Conservation (phyloP, 352 stramenopile genomes). For the Phytophthora fragariae region DNA sequence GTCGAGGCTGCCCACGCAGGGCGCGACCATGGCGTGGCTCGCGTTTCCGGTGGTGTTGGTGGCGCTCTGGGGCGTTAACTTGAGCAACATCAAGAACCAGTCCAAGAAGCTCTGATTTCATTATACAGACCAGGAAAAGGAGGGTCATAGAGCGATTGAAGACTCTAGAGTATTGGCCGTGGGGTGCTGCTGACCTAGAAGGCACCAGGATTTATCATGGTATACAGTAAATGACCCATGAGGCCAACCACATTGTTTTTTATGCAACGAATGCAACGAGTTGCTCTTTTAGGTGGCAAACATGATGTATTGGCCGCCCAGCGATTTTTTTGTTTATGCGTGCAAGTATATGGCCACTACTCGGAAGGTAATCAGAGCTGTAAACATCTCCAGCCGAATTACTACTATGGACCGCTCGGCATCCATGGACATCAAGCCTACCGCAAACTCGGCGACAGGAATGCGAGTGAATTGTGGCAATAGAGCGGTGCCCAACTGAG, state of each 20-base stretch:
- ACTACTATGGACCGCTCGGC: constrained; percentile 71
- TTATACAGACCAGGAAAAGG: constrained; percentile 10
- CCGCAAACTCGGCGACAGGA: constrained; percentile 56
- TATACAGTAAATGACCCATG: too few relatives aligned
- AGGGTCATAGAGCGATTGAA: constrained; percentile 30
- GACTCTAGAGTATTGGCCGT: constrained; percentile 2
- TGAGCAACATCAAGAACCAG: constrained; percentile 63
- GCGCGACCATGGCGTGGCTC: constrained; percentile 66
- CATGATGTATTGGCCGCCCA: too few relatives aligned
- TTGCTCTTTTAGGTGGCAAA: too few relatives aligned
- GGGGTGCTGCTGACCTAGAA: neutral
- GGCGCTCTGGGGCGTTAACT: constrained; percentile 68
- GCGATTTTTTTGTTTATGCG: neutral
- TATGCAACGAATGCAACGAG: too few relatives aligned
- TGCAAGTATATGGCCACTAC: neutral
- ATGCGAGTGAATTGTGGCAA: neutral
- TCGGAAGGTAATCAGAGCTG: neutral
- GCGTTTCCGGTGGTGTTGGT: constrained; percentile 63
- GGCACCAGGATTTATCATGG: neutral
- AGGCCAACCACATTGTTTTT: too few relatives aligned
- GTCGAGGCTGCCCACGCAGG: constrained; percentile 68
- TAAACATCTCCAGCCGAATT: constrained; percentile 43
- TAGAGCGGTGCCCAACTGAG: neutral
- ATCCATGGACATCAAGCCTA: constrained; percentile 81
- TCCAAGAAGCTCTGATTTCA: constrained; percentile 46